Conservation (phyloP, 2,329 filamentous ascomycete species). For the Fonsecaea pedrosoi region DNA sequence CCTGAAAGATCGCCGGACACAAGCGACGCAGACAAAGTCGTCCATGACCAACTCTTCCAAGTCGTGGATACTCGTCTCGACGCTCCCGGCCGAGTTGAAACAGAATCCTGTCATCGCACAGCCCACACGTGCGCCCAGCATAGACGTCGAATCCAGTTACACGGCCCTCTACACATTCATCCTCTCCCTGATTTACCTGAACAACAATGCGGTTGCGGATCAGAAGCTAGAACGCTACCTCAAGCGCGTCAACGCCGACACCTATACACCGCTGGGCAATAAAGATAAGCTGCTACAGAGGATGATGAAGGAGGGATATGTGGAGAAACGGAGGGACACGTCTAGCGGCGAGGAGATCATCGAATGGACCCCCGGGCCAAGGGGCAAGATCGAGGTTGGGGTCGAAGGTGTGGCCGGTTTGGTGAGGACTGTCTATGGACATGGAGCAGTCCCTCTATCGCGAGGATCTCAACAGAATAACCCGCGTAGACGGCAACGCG, state of each 20-base stretch:
- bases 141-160: slow-evolving; percentile 77
- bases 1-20: slow-evolving; percentile 54
- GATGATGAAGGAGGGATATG: slow-evolving; percentile 82
- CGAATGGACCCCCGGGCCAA: slow-evolving; percentile 83
- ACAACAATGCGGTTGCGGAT: slow-evolving; percentile 75
- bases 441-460: slow-evolving; percentile 32
- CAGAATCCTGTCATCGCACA: slow-evolving; percentile 67
- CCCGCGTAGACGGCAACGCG: slow-evolving; percentile 32
- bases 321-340: slow-evolving; percentile 74
- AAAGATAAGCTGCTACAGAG: slow-evolving; percentile 76
- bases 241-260: slow-evolving; percentile 74
- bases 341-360: slow-evolving; percentile 74
- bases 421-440: slow-evolving; percentile 64
- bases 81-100: slow-evolving; percentile 72
- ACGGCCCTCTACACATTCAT: slow-evolving; percentile 80
- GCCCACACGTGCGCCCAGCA: slow-evolving; percentile 70
- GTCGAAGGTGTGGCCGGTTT: slow-evolving; percentile 75
- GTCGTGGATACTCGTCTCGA: slow-evolving; percentile 78
- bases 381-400: slow-evolving; percentile 84
- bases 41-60: slow-evolving; percentile 61
- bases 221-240: slow-evolving; percentile 79
- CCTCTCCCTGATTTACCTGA: slow-evolving; percentile 76
- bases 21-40: slow-evolving; percentile 54
- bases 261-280: slow-evolving; percentile 74
- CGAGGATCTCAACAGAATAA: slow-evolving; percentile 15